Conservation (phyloP, 2,329 filamentous ascomycete genomes). For the Bertia moriformis region DNA sequence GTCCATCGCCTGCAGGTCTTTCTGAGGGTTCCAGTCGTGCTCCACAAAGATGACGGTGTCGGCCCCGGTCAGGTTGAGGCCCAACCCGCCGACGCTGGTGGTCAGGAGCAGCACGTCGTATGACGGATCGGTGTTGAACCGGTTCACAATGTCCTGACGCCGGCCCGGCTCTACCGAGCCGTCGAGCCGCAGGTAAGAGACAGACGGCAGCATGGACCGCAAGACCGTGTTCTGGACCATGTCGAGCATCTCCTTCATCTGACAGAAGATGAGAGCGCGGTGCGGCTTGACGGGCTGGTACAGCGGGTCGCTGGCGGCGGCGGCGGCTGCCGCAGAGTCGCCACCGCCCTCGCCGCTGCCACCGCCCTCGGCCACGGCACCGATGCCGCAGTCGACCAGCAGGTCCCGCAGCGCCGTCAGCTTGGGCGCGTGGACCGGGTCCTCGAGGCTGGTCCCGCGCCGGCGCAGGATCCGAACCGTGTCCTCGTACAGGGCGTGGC, state of each 20-base stretch:
- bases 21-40: conserved; percentile 98
- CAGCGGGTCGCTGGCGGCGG: conserved; percentile 43
- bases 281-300: conserved; percentile 86
- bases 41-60: conserved; percentile 99
- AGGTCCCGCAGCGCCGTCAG: conserved; percentile 79
- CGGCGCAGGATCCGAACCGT: conserved; percentile 68
- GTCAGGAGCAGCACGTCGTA: conserved; percentile 90
- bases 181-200: conserved; percentile 87
- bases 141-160: conserved; percentile 94
- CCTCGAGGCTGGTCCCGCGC: conserved; percentile 69
- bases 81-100: conserved; percentile 85
- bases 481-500: conserved; percentile 76
- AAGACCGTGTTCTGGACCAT: conserved; percentile 94
- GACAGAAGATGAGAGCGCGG: conserved; percentile 90
- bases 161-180: conserved; percentile 84
- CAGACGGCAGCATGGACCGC: conserved; percentile 73
- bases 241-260: conserved; percentile 99
- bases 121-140: conserved; percentile 93
- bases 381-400: conserved; percentile 96
- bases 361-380: conserved; percentile 56
- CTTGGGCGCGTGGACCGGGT: conserved; percentile 81
- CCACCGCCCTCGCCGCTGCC: no score
- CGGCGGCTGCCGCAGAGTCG: no score
- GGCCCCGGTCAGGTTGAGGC: conserved; percentile 86
- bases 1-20: conserved; percentile 97